phyloP scores from a whole-genome alignment of 768 basidiomycete genomes.

The Trametes maxima region DNA sequence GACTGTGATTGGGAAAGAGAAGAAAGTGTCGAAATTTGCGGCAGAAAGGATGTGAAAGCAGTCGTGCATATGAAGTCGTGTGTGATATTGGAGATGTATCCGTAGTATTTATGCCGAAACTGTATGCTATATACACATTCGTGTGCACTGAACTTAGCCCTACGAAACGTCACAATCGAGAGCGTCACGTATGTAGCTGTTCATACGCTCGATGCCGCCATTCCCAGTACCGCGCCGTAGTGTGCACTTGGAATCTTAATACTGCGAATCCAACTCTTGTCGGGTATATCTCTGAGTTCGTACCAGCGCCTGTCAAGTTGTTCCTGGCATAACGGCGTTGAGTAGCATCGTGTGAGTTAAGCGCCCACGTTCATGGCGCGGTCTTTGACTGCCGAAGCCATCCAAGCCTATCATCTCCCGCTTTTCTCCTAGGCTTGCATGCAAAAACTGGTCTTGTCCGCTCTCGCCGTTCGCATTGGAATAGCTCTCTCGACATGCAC shows the following conservation, averaged over 20 bases:
- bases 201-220: too few relatives aligned
- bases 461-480: conserved; percentile 44
- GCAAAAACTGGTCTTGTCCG: conserved; percentile 4
- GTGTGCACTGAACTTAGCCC: too few relatives aligned
- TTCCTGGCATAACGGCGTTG: not conserved
- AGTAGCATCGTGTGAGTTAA: not conserved
- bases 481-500: conserved; percentile 76
- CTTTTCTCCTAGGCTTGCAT: not conserved
- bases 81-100: conserved; percentile 6
- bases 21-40: conserved; percentile 31
- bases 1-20: conserved; percentile 8
- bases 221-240: too few relatives aligned
- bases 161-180: too few relatives aligned
- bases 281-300: too few relatives aligned
- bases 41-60: conserved; percentile 24
- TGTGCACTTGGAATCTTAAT: too few relatives aligned
- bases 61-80: not conserved
- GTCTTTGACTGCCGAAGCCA: too few relatives aligned
- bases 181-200: not conserved
- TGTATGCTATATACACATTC: not conserved
- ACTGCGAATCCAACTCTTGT: too few relatives aligned
- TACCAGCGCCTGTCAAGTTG: too few relatives aligned
- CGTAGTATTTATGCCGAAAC: conserved; percentile 10
- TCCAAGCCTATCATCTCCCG: not conserved
- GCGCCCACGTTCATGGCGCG: too few relatives aligned